Evolutionary conservation across 352 stramenopile genomes (phyloP).

Genomic region (Phytophthora fragariae): DNA sequence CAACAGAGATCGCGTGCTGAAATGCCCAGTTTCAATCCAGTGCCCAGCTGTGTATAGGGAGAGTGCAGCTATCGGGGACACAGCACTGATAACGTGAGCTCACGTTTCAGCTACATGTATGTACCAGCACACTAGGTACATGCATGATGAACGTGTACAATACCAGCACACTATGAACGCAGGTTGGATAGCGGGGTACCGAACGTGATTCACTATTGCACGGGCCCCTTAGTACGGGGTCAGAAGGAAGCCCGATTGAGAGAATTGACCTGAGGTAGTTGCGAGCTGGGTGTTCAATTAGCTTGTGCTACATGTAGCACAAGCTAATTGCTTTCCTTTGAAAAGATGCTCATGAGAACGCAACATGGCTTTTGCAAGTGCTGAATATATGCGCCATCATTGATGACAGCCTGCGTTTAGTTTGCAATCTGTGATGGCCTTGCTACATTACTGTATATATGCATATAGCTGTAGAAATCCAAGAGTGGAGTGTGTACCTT

Average conservation of each 20-base stretch:
- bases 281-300: too few species aligned
- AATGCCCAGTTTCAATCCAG: background rate
- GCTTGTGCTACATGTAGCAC: too few species aligned
- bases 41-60: background rate
- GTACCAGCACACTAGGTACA: too few species aligned
- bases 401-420: background rate
- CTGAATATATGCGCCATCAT: background rate
- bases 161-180: too few species aligned
- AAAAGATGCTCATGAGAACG: too few species aligned
- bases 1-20: slow-evolving; percentile 3
- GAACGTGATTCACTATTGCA: too few species aligned
- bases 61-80: background rate
- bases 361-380: background rate
- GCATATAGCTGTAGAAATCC: too few species aligned
- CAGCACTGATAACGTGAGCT: background rate
- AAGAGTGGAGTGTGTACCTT: too few species aligned
- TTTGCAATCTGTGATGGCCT: background rate
- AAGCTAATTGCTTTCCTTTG: background rate
- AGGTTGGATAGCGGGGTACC: too few species aligned
- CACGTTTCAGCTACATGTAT: background rate
- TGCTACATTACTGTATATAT: background rate
- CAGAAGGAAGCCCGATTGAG: too few species aligned
- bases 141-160: background rate
- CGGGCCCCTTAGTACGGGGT: too few species aligned
- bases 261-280: too few species aligned